Evolutionary conservation across 2,329 filamentous ascomycete species (phyloP), one percentile per base, ranked within the genome.

Genomic region (Diaporthe australafricana): DNA sequence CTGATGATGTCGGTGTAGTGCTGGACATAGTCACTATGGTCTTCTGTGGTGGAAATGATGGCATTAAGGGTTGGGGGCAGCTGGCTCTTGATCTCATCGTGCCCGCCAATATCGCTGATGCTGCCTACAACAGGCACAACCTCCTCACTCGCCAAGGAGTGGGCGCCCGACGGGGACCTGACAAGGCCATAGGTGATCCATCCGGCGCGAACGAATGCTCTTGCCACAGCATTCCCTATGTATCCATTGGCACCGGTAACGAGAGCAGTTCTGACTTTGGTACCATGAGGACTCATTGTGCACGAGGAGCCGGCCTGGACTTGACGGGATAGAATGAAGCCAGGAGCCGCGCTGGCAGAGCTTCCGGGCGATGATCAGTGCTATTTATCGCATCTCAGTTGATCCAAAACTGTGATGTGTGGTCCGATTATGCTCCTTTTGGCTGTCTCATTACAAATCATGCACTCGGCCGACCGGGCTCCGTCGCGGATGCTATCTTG

Each of bases 171-270:
- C 1, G 72, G 68, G 2, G 81, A 81, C 20, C 85, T 80, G 30
- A 86, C 77, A 3, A 87, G 81, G 1, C 85, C 86, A 75, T 83
- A 86, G 0, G 82, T 83, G 12, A 74, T 78, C 81, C 82, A 87
- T 2, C 85, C 85, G 11, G 83, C 83, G 9, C 82, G 80, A 6
- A 81, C 79, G 74, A 87, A 88, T 27, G 85, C 83, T 22, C 81
- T 80, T 66, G 81, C 80, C 0, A 87, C 84, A 0, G 84, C 83
- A 27, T 77, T 80, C 45, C 86, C 86, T 50, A 87, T 84, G 75
- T 85, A 87, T 12, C 85, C 85, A 66, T 86, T 86, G 16, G 85
- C 85, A 11, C 85, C 86, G 2, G 82, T 86, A 30, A 87, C 80
- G 8, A 87, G 78, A n/a, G 83, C 84, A 1, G 80, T 81, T 32